Evolutionary conservation across 2,329 filamentous ascomycete species (phyloP).

Genomic region (Fusarium begoniae): DNA sequence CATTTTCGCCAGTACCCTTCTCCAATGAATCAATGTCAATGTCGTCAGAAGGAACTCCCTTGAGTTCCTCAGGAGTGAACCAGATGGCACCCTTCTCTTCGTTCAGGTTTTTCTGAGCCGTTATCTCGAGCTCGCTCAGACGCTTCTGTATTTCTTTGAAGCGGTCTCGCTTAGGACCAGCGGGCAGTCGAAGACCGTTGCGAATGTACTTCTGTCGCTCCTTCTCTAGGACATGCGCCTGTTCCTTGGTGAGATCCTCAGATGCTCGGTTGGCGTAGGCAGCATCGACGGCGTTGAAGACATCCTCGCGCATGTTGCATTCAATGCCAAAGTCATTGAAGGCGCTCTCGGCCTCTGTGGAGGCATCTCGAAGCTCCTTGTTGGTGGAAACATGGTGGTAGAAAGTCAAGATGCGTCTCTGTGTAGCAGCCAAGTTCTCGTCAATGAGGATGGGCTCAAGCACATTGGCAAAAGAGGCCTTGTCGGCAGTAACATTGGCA

Average conservation of each 20-base stretch:
- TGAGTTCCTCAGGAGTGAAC: constrained; percentile 77
- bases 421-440: constrained; percentile 71
- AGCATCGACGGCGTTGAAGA: constrained; percentile 73
- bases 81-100: constrained; percentile 85
- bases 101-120: constrained; percentile 82
- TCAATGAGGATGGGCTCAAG: constrained; percentile 75
- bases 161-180: constrained; percentile 74
- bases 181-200: constrained; percentile 77
- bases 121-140: constrained; percentile 76
- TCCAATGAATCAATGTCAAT: constrained; percentile 70
- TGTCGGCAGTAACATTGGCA: constrained; percentile 63
- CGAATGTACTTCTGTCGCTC: constrained; percentile 80
- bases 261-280: constrained; percentile 63
- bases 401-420: constrained; percentile 76
- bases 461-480: constrained; percentile 64
- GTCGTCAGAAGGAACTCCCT: constrained; percentile 78
- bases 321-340: constrained; percentile 83
- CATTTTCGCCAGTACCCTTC: constrained; percentile 76
- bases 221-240: constrained; percentile 77
- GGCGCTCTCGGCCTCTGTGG: constrained; percentile 78
- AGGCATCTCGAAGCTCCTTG: constrained; percentile 75
- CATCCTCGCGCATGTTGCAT: constrained; percentile 81
- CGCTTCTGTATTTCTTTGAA: constrained; percentile 90
- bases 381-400: constrained; percentile 82
- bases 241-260: constrained; percentile 71